phyloP scores from a whole-genome alignment of 148 eudicot genomes.

The Amaranthus hypochondriacus region DNA sequence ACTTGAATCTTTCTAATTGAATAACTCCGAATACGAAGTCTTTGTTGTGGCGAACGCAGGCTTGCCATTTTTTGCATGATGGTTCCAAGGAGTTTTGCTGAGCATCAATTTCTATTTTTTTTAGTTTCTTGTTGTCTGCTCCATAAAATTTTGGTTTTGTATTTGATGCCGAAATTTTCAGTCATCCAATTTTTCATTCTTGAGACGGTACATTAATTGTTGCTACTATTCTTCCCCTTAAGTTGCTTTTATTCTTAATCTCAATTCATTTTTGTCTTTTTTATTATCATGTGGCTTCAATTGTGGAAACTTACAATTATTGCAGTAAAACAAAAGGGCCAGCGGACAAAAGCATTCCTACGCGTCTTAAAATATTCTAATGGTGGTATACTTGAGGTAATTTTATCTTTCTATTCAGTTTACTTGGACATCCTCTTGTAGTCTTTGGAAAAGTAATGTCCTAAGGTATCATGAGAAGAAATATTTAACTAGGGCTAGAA shows the following conservation, averaged over 20 bases:
- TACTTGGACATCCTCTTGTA: neutral
- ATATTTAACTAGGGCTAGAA: neutral
- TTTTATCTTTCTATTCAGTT: neutral
- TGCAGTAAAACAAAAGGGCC: conserved; percentile 71
- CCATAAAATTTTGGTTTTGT: neutral
- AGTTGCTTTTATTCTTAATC: neutral
- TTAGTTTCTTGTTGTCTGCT: neutral
- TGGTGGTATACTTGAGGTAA: conserved; percentile 94
- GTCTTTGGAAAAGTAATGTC: neutral
- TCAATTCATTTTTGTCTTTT: neutral
- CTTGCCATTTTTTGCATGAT: neutral
- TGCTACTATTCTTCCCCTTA: neutral
- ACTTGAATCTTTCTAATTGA: too few species aligned
- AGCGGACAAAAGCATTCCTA: conserved; percentile 72
- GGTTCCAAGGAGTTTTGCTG: neutral
- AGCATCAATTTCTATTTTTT: neutral
- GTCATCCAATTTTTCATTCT: neutral
- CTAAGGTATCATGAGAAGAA: neutral
- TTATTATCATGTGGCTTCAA: neutral
- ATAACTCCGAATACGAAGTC: too few species aligned
- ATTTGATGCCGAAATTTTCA: neutral
- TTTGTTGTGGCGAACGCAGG: too few species aligned
- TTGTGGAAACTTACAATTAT: conserved; percentile 11
- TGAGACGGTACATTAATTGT: neutral
- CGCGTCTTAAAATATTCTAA: conserved; percentile 82